Evolutionary conservation across 164 flowering plant genomes (phyloP).

Genomic region (Warburgia ugandensis): DNA sequence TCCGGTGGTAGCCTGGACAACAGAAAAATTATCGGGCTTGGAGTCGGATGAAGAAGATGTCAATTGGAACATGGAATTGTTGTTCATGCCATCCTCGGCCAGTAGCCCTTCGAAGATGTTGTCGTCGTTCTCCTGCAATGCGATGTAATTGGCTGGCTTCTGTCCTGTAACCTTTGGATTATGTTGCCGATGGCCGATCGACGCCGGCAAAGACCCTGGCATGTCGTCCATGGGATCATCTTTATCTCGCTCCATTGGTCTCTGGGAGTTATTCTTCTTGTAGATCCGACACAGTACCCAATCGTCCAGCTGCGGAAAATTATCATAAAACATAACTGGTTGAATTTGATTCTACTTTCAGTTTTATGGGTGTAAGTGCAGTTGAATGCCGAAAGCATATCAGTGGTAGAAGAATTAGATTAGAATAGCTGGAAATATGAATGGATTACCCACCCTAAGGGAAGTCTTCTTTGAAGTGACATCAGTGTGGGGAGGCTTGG

Average conservation of each 20-base stretch:
- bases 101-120: slow-evolving; percentile 36
- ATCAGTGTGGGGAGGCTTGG: slow-evolving; percentile 42
- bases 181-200: slow-evolving; percentile 17
- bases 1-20: slow-evolving; percentile 1
- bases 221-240: slow-evolving; percentile 52
- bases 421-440: no score
- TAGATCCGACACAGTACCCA: slow-evolving; percentile 95
- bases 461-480: slow-evolving; percentile 50
- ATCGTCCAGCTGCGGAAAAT: slow-evolving; percentile 62
- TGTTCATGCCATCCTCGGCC: slow-evolving; percentile 15
- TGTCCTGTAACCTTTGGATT: not conserved
- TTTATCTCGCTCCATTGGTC: slow-evolving; percentile 48
- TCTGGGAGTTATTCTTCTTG: slow-evolving; percentile 64
- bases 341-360: not conserved
- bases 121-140: slow-evolving; percentile 26
- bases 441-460: slow-evolving; percentile 42
- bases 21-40: slow-evolving; percentile 11
- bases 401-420: no score
- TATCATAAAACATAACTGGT: not conserved
- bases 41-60: slow-evolving; percentile 17
- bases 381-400: no score
- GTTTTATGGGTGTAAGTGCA: not conserved
- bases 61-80: slow-evolving; percentile 19
- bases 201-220: slow-evolving; percentile 27
- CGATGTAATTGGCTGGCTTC: slow-evolving; percentile 5